phyloP scores from a whole-genome alignment of 1,284 basidiomycete genomes.

The Anthracocystis walkeri region DNA sequence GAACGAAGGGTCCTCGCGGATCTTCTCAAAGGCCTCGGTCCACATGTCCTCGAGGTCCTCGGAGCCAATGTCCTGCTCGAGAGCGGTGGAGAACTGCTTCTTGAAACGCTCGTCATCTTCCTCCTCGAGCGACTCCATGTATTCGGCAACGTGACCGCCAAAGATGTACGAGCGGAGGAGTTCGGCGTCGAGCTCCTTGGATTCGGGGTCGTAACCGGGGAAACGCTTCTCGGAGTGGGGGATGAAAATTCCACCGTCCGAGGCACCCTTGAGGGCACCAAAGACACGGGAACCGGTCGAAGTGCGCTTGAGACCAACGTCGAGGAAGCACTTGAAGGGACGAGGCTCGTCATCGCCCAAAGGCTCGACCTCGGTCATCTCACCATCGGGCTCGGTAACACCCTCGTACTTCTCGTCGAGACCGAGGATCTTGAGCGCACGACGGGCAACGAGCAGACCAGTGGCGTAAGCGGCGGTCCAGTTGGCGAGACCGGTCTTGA shows the following conservation, averaged over 20 bases:
- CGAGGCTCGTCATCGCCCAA: slow-evolving; percentile 93
- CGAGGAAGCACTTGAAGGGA: slow-evolving; percentile 98
- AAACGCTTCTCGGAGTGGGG: slow-evolving; percentile 98
- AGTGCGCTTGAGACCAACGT: slow-evolving; percentile 97
- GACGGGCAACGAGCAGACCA: slow-evolving; percentile 93
- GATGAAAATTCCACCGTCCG: slow-evolving; percentile 96
- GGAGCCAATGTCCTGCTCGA: slow-evolving; percentile 92
- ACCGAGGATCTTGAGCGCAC: slow-evolving; percentile 93
- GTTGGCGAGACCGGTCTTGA: slow-evolving; percentile 98
- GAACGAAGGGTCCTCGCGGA: slow-evolving; percentile 93
- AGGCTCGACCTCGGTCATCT: slow-evolving; percentile 82
- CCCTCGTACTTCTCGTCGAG: slow-evolving; percentile 99
- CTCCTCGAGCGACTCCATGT: slow-evolving; percentile 99
- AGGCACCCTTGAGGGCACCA: slow-evolving; percentile 98
- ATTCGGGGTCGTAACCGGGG: slow-evolving; percentile 96
- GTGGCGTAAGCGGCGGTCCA: slow-evolving; percentile 99
- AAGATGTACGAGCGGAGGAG: slow-evolving; percentile 97
- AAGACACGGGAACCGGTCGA: slow-evolving; percentile 98
- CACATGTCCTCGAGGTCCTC: slow-evolving; percentile 99
- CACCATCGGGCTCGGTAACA: slow-evolving; percentile 91
- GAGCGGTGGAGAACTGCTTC: slow-evolving; percentile 96
- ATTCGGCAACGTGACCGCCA: slow-evolving; percentile 97
- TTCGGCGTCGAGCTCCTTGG: slow-evolving; percentile 93
- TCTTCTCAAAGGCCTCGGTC: slow-evolving; percentile 81
- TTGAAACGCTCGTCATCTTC: slow-evolving; percentile 99